These are phyloP conservation scores for Xylaria palmicola DNA, from an alignment of 495 filamentous ascomycete genomes.

Conservation along the genomic window DNA sequence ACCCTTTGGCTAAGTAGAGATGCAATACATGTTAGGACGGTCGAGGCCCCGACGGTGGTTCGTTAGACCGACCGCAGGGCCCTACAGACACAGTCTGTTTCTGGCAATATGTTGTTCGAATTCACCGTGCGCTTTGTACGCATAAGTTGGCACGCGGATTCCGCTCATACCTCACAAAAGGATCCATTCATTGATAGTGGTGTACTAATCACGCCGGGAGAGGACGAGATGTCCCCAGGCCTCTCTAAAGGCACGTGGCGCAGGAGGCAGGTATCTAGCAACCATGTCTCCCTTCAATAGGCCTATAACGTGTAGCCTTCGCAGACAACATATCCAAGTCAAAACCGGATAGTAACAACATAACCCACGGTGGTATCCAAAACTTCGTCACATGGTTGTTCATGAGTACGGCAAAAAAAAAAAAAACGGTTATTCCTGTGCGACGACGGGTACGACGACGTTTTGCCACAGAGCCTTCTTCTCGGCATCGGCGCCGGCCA, in stretches of 20 bases:
- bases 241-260: too few species aligned
- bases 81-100: background rate
- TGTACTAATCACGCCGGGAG: too few species aligned
- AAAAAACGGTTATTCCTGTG: conserved; percentile 29
- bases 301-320: too few species aligned
- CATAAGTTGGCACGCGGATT: background rate
- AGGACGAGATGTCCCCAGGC: too few species aligned
- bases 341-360: background rate
- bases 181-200: background rate
- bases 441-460: conserved; percentile 40
- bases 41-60: background rate
- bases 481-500: conserved; percentile 20
- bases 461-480: conserved; percentile 35
- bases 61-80: background rate
- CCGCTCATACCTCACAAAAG: background rate
- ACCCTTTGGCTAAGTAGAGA: background rate
- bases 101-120: background rate
- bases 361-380: background rate
- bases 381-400: background rate
- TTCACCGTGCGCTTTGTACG: background rate
- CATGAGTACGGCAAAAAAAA: background rate
- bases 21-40: background rate
- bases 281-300: too few species aligned
- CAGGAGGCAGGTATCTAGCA: too few species aligned
- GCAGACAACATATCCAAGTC: too few species aligned